A percentile compares a stretch with the other conserved stretches of the same genome.
phyloP scores from a whole-genome alignment of 129 eudicot species.

The Flaveria brownii region DNA sequence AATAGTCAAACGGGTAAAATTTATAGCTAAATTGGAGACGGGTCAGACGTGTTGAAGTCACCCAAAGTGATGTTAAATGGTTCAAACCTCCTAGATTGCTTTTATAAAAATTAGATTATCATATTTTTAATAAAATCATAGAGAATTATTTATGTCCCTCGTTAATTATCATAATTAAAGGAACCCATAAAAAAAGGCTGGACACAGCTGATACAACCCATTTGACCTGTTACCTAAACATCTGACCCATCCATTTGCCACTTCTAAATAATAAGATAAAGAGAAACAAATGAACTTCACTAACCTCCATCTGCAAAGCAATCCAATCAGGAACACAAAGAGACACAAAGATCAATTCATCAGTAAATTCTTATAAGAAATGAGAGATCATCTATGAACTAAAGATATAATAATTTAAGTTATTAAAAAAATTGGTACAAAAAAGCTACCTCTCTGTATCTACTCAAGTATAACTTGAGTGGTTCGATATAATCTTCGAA shows the following conservation, averaged over 20 bases:
- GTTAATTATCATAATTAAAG: not conserved
- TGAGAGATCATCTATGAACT: not conserved
- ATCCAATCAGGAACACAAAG: constrained; percentile 25
- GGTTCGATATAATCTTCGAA: constrained; percentile 87
- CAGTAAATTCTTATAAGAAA: constrained; percentile 28
- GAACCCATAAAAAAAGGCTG: not conserved
- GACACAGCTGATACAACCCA: not conserved
- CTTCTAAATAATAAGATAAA: not conserved
- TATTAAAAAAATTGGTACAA: not conserved
- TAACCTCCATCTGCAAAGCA: constrained; percentile 73
- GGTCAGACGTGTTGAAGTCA: not conserved
- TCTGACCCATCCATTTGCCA: not conserved
- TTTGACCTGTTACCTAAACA: constrained; percentile 1
- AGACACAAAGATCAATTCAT: constrained; percentile 25
- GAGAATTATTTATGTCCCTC: not conserved
- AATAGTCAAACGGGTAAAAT: not conserved
- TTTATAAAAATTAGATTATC: not conserved
- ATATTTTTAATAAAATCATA: not conserved
- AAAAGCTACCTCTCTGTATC: constrained; percentile 69
- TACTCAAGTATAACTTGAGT: constrained; percentile 62
- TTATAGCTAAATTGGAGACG: not conserved
- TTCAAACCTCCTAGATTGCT: not conserved
- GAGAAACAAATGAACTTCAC: constrained; percentile 26
- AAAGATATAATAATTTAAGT: not conserved
- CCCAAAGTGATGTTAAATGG: not conserved